Evolutionary conservation across 768 basidiomycete genomes (phyloP), one percentile per base, ranked within the genome.

Genomic region (Leccinum uliginosum): DNA sequence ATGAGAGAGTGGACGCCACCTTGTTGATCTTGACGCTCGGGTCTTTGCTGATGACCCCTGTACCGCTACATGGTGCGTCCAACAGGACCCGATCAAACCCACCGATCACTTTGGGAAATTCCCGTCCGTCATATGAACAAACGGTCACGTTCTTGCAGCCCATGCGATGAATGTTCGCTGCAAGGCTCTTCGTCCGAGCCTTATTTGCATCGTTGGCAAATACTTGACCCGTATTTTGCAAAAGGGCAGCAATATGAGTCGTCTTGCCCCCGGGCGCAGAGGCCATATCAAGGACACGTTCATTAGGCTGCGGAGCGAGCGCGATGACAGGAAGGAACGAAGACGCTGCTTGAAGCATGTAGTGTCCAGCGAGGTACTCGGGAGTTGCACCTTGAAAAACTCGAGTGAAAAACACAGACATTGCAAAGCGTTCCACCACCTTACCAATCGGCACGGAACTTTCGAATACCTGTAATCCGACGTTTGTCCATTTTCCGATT

Each of bases 301-400:
- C 97, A 58, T 91, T 83, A 2, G 93, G 93, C 67, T 95, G 89
- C 6, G 97, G 97, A 24, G 84, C 79, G 38, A 99, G 87, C 4
- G 97, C 93, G 61, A 98, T 95, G 67, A 98, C 97, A 53, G 97
- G 97, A n/a, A 99, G 82, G 81, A 99, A 98, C 1, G 97, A 98
- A 6, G 94, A 96, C 11, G 97, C 97, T 6, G 97, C 93, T 78
- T 99, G 97, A 24, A 98, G 89, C 92, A 99, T 98, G 74, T 99
- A 99, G 70, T 99, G 95, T 3, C 97, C 97, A 0, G 97, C 94
- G 38, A 99, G 84, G 74, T 99, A 99, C 75, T 99, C 97, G 11
- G 97, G 97, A 2, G 97, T 98, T 6, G 97, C 97, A 70, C 91
- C 86, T 87, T 62, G 32, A 30, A 43, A 53, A 14, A 14, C 21